phyloP scores from a whole-genome alignment of 1,139 yeast genomes.

The Pichia sp. region DNA sequence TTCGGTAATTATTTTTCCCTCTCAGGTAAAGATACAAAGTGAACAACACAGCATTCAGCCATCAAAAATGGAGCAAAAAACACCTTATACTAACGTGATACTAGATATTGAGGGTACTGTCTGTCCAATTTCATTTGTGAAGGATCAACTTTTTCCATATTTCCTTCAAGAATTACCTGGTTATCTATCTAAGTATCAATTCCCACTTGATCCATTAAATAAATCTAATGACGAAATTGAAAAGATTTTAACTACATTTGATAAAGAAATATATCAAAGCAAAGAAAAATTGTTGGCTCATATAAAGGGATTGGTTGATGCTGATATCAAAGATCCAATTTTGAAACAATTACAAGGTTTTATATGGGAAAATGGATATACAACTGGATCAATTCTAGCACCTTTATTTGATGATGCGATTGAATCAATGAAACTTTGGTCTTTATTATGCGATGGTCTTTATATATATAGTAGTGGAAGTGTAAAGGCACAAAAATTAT shows the following conservation, averaged over 20 bases:
- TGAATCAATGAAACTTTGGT: conserved; percentile 41
- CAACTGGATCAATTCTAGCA: conserved; percentile 64
- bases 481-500: conserved; percentile 73
- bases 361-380: conserved; percentile 79
- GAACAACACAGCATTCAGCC: too few relatives aligned
- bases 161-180: conserved; percentile 34
- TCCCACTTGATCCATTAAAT: conserved; percentile 31
- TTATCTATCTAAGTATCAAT: conserved; percentile 29
- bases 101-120: conserved; percentile 90
- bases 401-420: conserved; percentile 77
- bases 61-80: conserved; percentile 5
- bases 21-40: too few relatives aligned
- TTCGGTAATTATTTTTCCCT: too few relatives aligned
- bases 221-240: conserved; percentile 22
- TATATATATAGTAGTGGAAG: conserved; percentile 92
- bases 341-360: conserved; percentile 78
- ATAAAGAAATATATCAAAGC: conserved; percentile 26
- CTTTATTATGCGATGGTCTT: conserved; percentile 28
- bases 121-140: conserved; percentile 84
- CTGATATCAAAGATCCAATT: conserved; percentile 72
- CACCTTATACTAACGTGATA: conserved; percentile 32
- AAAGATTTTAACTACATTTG: conserved; percentile 41
- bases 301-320: conserved; percentile 49
- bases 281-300: conserved; percentile 30
- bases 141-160: conserved; percentile 55